Evolutionary conservation across 2,329 filamentous ascomycete species (phyloP).

Genomic region (Hymenoscyphus occultus): DNA sequence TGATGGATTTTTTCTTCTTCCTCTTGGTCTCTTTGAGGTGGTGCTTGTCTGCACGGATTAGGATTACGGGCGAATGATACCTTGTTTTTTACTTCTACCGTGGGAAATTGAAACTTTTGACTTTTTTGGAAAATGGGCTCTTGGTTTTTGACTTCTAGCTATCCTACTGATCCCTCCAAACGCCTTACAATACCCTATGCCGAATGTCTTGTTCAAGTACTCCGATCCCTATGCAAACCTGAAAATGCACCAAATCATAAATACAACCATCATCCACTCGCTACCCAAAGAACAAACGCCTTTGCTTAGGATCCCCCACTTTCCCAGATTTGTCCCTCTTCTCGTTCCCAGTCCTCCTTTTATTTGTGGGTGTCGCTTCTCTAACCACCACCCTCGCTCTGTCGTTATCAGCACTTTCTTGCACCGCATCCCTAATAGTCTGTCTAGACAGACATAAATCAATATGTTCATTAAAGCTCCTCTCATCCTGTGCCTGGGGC

Average conservation of each 20-base stretch:
- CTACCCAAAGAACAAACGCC: constrained; percentile 22
- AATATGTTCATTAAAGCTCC: constrained; percentile 83
- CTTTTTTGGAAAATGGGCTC: too few species aligned
- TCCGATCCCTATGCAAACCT: neutral
- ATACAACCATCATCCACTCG: neutral
- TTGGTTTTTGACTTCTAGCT: too few species aligned
- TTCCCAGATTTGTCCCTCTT: constrained; percentile 14
- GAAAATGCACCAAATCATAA: neutral
- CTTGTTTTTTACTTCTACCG: neutral
- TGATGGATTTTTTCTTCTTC: neutral
- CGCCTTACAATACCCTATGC: neutral
- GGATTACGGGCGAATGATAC: constrained; percentile 6
- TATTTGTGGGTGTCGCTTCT: constrained; percentile 17
- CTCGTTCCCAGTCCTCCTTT: constrained; percentile 7
- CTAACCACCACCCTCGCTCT: constrained; percentile 7
- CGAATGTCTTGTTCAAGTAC: neutral
- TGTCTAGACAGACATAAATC: constrained; percentile 84
- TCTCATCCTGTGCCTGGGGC: constrained; percentile 72
- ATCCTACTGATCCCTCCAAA: constrained; percentile 8
- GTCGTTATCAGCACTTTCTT: constrained; percentile 40
- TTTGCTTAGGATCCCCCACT: constrained; percentile 21
- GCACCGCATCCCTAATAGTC: constrained; percentile 80
- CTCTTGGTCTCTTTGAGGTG: neutral
- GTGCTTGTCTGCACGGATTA: neutral
- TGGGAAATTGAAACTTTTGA: neutral